Conservation (phyloP, 371 early-diverging fungal genomes). For the Lichtheimia ramosa region DNA sequence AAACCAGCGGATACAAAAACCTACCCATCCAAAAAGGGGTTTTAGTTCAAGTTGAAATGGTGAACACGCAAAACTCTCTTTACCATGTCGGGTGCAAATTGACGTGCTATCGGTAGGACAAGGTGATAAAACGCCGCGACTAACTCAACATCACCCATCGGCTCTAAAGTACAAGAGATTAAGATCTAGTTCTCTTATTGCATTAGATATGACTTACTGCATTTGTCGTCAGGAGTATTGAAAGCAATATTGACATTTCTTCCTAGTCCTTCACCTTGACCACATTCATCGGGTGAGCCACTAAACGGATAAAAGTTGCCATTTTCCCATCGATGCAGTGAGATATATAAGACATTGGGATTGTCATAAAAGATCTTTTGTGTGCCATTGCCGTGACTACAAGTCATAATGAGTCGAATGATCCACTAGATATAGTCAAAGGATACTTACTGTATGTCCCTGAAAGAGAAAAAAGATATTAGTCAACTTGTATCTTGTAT, state of each 20-base stretch:
- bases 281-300: constrained; percentile 60
- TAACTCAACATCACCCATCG: constrained; percentile 71
- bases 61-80: not conserved
- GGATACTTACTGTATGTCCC: constrained; percentile 66
- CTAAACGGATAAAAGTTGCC: constrained; percentile 64
- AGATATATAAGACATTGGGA: constrained; percentile 67
- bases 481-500: not conserved
- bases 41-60: not conserved
- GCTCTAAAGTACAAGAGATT: constrained; percentile 21
- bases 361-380: constrained; percentile 68
- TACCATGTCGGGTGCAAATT: constrained; percentile 66
- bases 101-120: constrained; percentile 59
- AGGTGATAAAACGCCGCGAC: constrained; percentile 65
- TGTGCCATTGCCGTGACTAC: constrained; percentile 66
- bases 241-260: constrained; percentile 68
- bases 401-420: not conserved
- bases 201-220: constrained; percentile 33
- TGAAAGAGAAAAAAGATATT: constrained; percentile 9
- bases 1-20: constrained; percentile 69
- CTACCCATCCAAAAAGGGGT: constrained; percentile 11
- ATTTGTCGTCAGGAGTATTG: constrained; percentile 44
- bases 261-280: constrained; percentile 52
- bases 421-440: not conserved
- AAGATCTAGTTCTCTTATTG: too few species aligned
- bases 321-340: constrained; percentile 66